Evolutionary conservation across 139 green algal genomes (phyloP), one percentile per base, ranked within the genome.

Genomic region (Prasinococcaceae sp.): DNA sequence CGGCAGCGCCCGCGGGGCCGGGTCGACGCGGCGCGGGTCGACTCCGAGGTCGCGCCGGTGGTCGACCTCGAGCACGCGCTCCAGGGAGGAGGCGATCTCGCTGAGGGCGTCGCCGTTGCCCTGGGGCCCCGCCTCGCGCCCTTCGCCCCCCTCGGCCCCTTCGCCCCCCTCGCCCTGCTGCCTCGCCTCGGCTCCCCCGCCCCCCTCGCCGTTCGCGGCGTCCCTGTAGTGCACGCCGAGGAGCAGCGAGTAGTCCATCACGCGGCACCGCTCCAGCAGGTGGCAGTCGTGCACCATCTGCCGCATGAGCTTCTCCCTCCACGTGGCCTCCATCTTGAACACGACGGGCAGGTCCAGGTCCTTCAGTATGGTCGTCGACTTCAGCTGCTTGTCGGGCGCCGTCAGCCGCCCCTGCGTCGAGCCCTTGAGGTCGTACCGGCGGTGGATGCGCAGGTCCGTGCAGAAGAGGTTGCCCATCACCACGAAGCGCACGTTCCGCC

Each of bases 401-500:
- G 55, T 72, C 14, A 39, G 22, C 32, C 86, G 69, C 0, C 83
- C 83, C n/a, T 75, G 57, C 19, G 75, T 86, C 24, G 69, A 86
- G 8, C 88, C 89, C 63, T 98, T 98, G 26, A 98, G 69, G 65
- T 97, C 89, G 55, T 79, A 98, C 36, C 75, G 78, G 20, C 68
- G 64, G 66, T 98, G 87, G 30, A 98, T 66, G 8, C 71, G 78
- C 35, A 92, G 66, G 52, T 93, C 81, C 2, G 81, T 84, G 47
- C 69, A 69, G 47, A 98, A 83, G 16, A 94, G 62, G 66, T 95
- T 98, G 58, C 56, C 73, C 90, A 98, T 96, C 1, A 98, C 85
- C 28, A 97, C 65, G 58, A 97, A 92, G 1, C 90, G 78, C 48
- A 83, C 82, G 43, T 83, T 83, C 46, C 66, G 57, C n/a, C 82